Evolutionary conservation across 1,284 basidiomycete genomes (phyloP).

Genomic region (Apiotrichum siamense): DNA sequence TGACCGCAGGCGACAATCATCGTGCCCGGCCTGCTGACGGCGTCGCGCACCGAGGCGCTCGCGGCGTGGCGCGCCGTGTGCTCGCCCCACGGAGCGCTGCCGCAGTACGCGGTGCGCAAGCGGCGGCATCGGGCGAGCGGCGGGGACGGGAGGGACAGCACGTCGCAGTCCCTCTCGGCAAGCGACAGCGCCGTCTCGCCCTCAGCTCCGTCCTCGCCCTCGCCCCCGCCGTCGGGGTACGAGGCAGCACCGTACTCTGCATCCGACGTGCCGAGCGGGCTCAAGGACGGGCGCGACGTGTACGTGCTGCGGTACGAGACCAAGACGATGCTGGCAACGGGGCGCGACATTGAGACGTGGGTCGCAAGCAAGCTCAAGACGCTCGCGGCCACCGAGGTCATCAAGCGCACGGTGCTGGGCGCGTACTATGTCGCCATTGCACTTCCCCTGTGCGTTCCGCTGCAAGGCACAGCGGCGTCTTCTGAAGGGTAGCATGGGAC

Average conservation of each 20-base stretch:
- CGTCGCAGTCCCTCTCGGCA: neutral
- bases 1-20: constrained; percentile 45
- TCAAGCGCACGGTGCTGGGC: constrained; percentile 53
- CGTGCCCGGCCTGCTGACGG: constrained; percentile 50
- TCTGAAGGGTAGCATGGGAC: neutral
- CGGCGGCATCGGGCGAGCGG: too few relatives aligned
- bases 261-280: constrained; percentile 8
- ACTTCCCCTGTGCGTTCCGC: constrained; percentile 50
- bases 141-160: neutral
- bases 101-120: neutral
- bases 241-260: neutral
- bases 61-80: constrained; percentile 45
- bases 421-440: constrained; percentile 54
- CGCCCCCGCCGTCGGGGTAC: neutral
- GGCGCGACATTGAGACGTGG: constrained; percentile 48
- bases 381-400: constrained; percentile 49
- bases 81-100: constrained; percentile 5
- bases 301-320: constrained; percentile 48
- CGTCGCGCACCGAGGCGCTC: constrained; percentile 47
- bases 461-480: constrained; percentile 14
- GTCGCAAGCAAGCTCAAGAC: constrained; percentile 43
- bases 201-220: neutral
- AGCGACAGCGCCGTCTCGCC: neutral
- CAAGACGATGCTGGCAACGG: constrained; percentile 47
- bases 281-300: constrained; percentile 47